Evolutionary conservation across 2,329 filamentous ascomycete genomes (phyloP).

Genomic region (Ramichloridium luteum): DNA sequence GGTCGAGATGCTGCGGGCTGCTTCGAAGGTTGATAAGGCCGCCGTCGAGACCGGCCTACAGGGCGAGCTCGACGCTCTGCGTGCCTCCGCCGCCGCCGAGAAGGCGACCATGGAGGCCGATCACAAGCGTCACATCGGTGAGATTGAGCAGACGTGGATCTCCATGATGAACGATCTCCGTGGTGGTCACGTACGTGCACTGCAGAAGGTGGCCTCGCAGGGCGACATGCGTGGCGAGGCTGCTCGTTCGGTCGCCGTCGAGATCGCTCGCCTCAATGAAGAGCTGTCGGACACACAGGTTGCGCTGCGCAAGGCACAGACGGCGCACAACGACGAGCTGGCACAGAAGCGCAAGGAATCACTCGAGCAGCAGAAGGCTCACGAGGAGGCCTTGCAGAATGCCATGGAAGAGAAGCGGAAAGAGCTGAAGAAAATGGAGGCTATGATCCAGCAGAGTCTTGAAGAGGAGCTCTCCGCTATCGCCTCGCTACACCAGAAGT

Average conservation of each 20-base stretch:
- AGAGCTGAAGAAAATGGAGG: conserved; percentile 9
- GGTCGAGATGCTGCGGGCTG: too few species aligned
- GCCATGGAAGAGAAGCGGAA: conserved; percentile 4
- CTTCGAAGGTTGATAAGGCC: not conserved
- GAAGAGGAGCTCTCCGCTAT: conserved; percentile 5
- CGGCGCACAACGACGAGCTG: conserved; percentile 5
- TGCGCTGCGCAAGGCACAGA: conserved; percentile 3
- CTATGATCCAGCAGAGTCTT: conserved; percentile 5
- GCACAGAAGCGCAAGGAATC: not conserved
- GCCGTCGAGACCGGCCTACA: not conserved
- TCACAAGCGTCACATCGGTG: conserved; percentile 2
- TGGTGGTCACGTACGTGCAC: conserved; percentile 4
- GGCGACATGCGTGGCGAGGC: not conserved
- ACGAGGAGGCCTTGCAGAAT: conserved; percentile 8
- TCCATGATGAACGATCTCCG: conserved; percentile 2
- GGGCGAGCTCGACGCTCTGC: not conserved
- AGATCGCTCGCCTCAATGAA: not conserved
- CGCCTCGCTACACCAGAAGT: conserved; percentile 2
- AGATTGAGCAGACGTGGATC: not conserved
- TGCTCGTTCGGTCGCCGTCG: not conserved
- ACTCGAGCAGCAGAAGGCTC: conserved; percentile 5
- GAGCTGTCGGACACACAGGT: not conserved
- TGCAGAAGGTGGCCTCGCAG: conserved; percentile 2
- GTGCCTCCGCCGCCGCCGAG: conserved; percentile 1
- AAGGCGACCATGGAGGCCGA: conserved; percentile 1